Percentiles rank a stretch among this genome's conserved stretches.
These are phyloP conservation scores for Penicillium expansum DNA, from an alignment of 2,329 filamentous ascomycete genomes.

Conservation along the genomic window DNA sequence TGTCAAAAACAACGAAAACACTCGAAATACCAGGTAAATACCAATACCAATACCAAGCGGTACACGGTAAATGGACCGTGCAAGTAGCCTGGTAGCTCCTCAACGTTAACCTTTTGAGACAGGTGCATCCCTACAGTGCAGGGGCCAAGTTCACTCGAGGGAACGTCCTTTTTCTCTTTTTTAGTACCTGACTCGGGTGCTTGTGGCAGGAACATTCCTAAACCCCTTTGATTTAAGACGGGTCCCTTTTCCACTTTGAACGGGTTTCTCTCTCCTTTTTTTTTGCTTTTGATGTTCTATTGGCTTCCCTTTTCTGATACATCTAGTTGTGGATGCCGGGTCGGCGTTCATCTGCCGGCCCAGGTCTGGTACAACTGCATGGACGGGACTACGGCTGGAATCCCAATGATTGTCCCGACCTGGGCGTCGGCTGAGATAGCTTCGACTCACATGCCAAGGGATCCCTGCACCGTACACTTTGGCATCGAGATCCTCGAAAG, in stretches of 20 bases:
- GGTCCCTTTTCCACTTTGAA: constrained; percentile 3
- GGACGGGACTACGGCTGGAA: constrained; percentile 16
- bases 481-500: not conserved
- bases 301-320: not conserved
- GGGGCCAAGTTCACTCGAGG: constrained; percentile 11
- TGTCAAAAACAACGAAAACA: not conserved
- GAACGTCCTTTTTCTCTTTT: constrained; percentile 2
- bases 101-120: constrained; percentile 26
- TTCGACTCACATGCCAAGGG: constrained; percentile 23
- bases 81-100: constrained; percentile 5
- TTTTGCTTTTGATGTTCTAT: not conserved
- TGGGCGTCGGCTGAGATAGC: constrained; percentile 22
- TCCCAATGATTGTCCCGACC: constrained; percentile 20
- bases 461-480: constrained; percentile 11
- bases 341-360: not conserved
- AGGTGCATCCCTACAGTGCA: constrained; percentile 21
- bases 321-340: not conserved
- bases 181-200: constrained; percentile 9
- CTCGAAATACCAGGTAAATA: not conserved
- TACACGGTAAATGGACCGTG: constrained; percentile 1
- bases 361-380: constrained; percentile 3
- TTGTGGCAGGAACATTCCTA: constrained; percentile 16
- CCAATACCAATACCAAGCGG: not conserved
- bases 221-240: not conserved
- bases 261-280: not conserved